Evolutionary conservation across 2,329 filamentous ascomycete species (phyloP), one percentile per base, ranked within the genome.

Genomic region (Fusarium xyrophilum): DNA sequence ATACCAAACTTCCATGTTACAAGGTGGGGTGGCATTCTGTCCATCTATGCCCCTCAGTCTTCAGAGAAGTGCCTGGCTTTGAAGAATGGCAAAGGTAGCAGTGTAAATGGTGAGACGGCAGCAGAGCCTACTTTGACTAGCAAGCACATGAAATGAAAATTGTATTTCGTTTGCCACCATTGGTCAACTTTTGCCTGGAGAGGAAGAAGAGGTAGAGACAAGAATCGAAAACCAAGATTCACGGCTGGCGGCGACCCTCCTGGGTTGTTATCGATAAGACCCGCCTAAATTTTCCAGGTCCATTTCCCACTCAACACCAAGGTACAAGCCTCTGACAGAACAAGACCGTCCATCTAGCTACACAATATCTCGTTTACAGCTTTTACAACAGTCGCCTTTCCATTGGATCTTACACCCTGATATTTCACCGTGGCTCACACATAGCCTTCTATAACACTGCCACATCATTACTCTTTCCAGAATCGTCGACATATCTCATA

Each of bases 261-360:
- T 50, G 47, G 28, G n/a, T 39, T 42, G 52, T 77, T 77, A 77
- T 77, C 75, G 75, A 77, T 77, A 77, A 74, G 61, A 36, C 47
- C 71, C 71, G 65, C 69, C 73, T 70, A 74, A 72, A 68, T 74
- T 70, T 76, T 77, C 74, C 67, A 65, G 70, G 62, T 35, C 17
- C 33, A 35, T 19, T 65, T 70, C 72, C 62, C 57, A 61, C 70
- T 71, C 67, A 69, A 70, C 71, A 67, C 58, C 60, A 64, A 59
- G 40, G 39, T 46, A 63, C 56, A 68, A 57, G 65, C 55, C 55
- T 65, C 65, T 62, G 65, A 67, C 58, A 66, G 62, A 59, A 46
- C 56, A 62, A 68, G 63, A 51, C 39, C 51, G 33, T 36, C 42
- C 50, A 39, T 50, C 6, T 48, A 32, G 15, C 28, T 47, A 39